These are phyloP conservation scores for Allium fistulosum DNA, from an alignment of 106 monocot species.

Conservation along the genomic window DNA sequence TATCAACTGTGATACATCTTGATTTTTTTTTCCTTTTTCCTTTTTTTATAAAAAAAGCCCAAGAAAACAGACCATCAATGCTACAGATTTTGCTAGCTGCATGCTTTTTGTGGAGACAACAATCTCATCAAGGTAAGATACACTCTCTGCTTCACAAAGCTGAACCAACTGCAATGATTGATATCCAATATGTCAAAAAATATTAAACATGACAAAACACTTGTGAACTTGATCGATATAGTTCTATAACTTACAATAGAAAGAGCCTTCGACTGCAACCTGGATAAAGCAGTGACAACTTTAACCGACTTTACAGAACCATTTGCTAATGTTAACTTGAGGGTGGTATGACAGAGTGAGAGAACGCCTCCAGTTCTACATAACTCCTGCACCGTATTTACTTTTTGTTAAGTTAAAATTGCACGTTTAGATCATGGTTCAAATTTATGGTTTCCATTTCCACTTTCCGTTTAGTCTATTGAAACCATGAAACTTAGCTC, in stretches of 20 bases:
- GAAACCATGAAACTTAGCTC: no score
- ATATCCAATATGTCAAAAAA: neutral
- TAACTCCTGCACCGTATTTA: conserved; percentile 50
- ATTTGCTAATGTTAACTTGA: conserved; percentile 52
- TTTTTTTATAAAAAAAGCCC: no score
- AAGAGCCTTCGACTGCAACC: conserved; percentile 81
- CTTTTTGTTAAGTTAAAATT: neutral
- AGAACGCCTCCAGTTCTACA: conserved; percentile 91
- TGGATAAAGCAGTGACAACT: conserved; percentile 61
- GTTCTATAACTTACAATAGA: conserved; percentile 66
- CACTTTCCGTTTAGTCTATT: no score
- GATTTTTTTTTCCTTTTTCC: no score
- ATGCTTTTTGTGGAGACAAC: conserved; percentile 77
- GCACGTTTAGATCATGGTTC: no score
- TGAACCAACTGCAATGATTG: conserved; percentile 67
- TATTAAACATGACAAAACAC: no score
- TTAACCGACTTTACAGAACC: conserved; percentile 43
- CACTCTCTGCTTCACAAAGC: conserved; percentile 93
- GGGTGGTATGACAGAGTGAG: conserved; percentile 50
- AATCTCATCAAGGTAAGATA: conserved; percentile 98
- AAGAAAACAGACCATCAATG: conserved; percentile 52
- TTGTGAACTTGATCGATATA: neutral
- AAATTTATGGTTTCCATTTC: no score
- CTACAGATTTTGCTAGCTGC: conserved; percentile 79
- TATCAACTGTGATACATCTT: no score